Evolutionary conservation across 2,329 filamentous ascomycete species (phyloP).

Genomic region (Alternaria solani): DNA sequence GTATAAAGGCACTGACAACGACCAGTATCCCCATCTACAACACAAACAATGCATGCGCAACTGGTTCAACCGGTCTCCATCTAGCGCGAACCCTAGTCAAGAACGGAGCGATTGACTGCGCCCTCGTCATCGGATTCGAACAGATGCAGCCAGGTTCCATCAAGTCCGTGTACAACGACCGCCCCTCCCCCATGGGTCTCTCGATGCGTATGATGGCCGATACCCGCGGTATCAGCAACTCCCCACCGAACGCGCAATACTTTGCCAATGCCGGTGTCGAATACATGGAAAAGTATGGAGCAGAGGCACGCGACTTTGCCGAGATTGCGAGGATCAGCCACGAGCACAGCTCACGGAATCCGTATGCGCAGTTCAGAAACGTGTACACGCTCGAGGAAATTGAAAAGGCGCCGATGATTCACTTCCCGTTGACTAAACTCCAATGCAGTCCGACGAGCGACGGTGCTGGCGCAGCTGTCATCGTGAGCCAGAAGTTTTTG

Average conservation of each 20-base stretch:
- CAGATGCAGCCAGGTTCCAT: slow-evolving; percentile 94
- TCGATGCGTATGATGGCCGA: slow-evolving; percentile 80
- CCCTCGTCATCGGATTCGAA: slow-evolving; percentile 92
- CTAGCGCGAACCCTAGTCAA: slow-evolving; percentile 81
- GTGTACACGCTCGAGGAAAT: slow-evolving; percentile 88
- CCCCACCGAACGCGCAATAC: slow-evolving; percentile 86
- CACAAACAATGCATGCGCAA: slow-evolving; percentile 97
- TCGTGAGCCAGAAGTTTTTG: slow-evolving; percentile 89
- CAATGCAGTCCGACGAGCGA: slow-evolving; percentile 97
- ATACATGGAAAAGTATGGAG: slow-evolving; percentile 95
- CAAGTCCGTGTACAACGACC: slow-evolving; percentile 80
- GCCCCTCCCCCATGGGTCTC: slow-evolving; percentile 78
- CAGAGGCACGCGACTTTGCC: slow-evolving; percentile 83
- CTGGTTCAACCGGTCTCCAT: slow-evolving; percentile 84
- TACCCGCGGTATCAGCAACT: slow-evolving; percentile 79
- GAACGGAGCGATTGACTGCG: slow-evolving; percentile 81
- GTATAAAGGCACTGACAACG: slow-evolving; percentile 39
- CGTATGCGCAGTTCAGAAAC: slow-evolving; percentile 93
- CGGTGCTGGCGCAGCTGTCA: slow-evolving; percentile 84
- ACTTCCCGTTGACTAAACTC: slow-evolving; percentile 87
- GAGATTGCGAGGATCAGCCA: slow-evolving; percentile 94
- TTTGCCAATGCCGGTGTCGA: slow-evolving; percentile 93
- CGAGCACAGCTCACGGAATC: slow-evolving; percentile 85
- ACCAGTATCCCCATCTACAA: slow-evolving; percentile 86
- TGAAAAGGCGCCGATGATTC: slow-evolving; percentile 76